Evolutionary conservation across 202 grass and related monocot species (phyloP).

Genomic region (Schoenoplectus tabernaemontani): DNA sequence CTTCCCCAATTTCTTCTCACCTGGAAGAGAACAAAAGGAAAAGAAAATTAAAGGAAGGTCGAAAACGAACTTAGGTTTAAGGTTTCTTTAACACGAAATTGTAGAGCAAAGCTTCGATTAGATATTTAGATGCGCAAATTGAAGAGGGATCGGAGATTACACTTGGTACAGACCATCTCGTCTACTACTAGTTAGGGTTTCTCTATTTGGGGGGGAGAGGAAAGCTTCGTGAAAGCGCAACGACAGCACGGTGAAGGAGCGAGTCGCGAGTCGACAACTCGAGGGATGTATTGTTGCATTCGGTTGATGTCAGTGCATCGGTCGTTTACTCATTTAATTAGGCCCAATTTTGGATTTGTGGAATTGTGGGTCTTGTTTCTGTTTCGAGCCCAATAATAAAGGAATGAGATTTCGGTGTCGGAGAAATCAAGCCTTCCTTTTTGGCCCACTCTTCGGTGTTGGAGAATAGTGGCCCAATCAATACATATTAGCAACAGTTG

Average conservation of each 20-base stretch:
- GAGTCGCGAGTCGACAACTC: background rate
- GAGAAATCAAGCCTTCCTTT: too few species aligned
- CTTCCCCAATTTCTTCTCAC: conserved; percentile 97
- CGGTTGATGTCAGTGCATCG: background rate
- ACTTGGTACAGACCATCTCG: conserved; percentile 73
- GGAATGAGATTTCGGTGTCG: too few species aligned
- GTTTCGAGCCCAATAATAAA: too few species aligned
- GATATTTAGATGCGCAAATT: background rate
- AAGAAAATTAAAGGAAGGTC: background rate
- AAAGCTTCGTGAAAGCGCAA: background rate
- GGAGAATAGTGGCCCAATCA: too few species aligned
- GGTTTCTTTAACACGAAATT: background rate
- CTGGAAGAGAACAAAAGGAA: conserved; percentile 20
- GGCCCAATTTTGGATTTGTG: background rate
- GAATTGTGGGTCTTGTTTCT: too few species aligned
- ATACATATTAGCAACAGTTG: too few species aligned
- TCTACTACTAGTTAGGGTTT: background rate
- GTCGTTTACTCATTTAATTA: too few species aligned
- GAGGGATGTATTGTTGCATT: too few species aligned
- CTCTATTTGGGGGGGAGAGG: background rate
- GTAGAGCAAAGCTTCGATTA: background rate
- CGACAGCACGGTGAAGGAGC: background rate
- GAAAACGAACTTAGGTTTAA: background rate
- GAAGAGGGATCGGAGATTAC: conserved; percentile 28
- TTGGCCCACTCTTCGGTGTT: background rate